phyloP scores from a whole-genome alignment of 805 yeast species.

The Lachancea sp. region DNA sequence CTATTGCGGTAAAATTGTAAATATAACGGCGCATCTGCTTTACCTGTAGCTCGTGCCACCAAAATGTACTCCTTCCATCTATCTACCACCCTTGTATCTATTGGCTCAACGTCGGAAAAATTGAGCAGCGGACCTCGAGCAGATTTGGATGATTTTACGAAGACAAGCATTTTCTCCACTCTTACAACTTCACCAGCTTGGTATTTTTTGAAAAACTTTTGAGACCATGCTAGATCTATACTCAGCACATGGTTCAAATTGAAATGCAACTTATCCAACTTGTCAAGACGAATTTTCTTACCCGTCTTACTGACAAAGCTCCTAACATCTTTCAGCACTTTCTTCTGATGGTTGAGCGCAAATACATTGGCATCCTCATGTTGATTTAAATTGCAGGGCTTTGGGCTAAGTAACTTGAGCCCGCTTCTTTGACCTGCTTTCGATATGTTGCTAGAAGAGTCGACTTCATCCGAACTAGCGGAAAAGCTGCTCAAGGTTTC shows the following conservation, averaged over 20 bases:
- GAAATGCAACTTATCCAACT: slow-evolving; percentile 12
- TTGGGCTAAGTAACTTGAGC: slow-evolving; percentile 14
- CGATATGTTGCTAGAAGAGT: not conserved
- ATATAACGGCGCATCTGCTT: slow-evolving; percentile 44
- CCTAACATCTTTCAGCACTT: slow-evolving; percentile 2
- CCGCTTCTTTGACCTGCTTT: not conserved
- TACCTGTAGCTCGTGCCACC: slow-evolving; percentile 60
- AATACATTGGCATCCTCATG: slow-evolving; percentile 7
- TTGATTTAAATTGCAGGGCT: slow-evolving; percentile 16
- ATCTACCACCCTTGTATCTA: slow-evolving; percentile 52
- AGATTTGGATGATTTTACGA: slow-evolving; percentile 40
- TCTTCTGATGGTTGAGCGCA: not conserved
- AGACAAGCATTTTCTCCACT: slow-evolving; percentile 62
- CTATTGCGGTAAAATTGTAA: slow-evolving; percentile 56
- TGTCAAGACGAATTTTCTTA: slow-evolving; percentile 14
- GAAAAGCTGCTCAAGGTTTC: not conserved
- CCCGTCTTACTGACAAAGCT: slow-evolving; percentile 8
- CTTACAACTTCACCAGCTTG: slow-evolving; percentile 57
- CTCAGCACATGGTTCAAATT: slow-evolving; percentile 3
- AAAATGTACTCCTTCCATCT: slow-evolving; percentile 78
- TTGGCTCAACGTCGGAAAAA: slow-evolving; percentile 45
- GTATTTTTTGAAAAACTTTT: slow-evolving; percentile 31
- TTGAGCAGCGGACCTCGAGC: slow-evolving; percentile 28
- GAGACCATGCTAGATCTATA: slow-evolving; percentile 8
- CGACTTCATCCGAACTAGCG: not conserved